phyloP scores from a whole-genome alignment of 1,139 yeast genomes.

The Lodderomyces elongisporus region DNA sequence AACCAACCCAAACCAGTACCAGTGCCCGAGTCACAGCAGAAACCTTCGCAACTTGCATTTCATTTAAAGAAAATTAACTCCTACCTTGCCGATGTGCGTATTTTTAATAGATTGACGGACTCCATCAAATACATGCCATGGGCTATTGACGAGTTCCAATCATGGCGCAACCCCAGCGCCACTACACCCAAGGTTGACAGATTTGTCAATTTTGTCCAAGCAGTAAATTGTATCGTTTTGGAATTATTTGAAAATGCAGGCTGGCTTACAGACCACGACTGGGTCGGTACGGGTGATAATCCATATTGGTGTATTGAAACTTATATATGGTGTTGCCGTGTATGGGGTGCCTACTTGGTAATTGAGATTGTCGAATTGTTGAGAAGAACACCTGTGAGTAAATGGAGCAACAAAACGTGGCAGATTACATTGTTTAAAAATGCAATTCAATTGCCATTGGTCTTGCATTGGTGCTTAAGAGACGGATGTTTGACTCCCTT shows the following conservation, averaged over 20 bases:
- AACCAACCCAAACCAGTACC: constrained; percentile 6
- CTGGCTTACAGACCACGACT: constrained; percentile 52
- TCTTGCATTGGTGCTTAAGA: constrained; percentile 53
- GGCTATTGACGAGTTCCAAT: constrained; percentile 35
- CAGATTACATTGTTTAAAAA: constrained; percentile 33
- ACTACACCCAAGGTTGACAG: constrained; percentile 28
- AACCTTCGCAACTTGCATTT: constrained; percentile 26
- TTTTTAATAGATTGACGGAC: constrained; percentile 51
- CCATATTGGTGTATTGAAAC: constrained; percentile 41
- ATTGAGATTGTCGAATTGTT: constrained; percentile 44
- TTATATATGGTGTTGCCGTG: constrained; percentile 46
- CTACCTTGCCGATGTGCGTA: constrained; percentile 49
- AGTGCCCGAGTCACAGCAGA: constrained; percentile 3
- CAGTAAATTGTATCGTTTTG: constrained; percentile 39
- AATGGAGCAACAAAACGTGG: constrained; percentile 34
- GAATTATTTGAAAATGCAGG: constrained; percentile 56
- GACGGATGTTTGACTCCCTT: constrained; percentile 51
- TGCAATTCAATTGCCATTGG: constrained; percentile 49
- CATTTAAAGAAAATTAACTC: constrained; percentile 40
- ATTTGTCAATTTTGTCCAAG: constrained; percentile 35
- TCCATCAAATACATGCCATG: constrained; percentile 49
- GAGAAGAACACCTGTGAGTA: constrained; percentile 35
- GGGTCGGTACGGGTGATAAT: constrained; percentile 45
- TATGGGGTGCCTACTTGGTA: constrained; percentile 53
- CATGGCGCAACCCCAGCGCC: constrained; percentile 23